Conservation (phyloP, 2,329 filamentous ascomycete genomes). For the Trichoderma sp. region DNA sequence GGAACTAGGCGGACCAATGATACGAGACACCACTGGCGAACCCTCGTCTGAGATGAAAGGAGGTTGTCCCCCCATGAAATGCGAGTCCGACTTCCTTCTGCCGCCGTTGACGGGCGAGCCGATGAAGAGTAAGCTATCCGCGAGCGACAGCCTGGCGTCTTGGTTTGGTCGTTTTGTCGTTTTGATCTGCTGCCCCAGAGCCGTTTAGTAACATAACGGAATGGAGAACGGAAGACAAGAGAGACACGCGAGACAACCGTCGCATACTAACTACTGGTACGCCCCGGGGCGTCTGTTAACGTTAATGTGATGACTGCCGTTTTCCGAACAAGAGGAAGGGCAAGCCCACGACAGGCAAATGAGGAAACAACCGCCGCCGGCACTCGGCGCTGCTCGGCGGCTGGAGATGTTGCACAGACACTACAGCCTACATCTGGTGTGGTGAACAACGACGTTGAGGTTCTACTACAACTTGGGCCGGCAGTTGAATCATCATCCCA, state of each 20-base stretch:
- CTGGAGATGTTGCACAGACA: not conserved
- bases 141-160: not conserved
- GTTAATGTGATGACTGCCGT: not conserved
- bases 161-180: not conserved
- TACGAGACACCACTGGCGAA: not conserved
- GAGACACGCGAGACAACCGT: not conserved
- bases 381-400: slow-evolving; percentile 1
- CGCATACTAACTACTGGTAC: not conserved
- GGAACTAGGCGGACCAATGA: not conserved
- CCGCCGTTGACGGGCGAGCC: not conserved
- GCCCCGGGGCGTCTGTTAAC: not conserved
- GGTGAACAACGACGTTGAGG: not conserved
- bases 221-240: not conserved
- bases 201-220: not conserved
- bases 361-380: slow-evolving; percentile 6
- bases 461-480: not conserved
- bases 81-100: not conserved
- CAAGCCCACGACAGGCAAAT: not conserved
- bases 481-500: not conserved
- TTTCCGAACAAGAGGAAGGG: not conserved
- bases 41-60: not conserved
- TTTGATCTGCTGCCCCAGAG: not conserved
- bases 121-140: not conserved
- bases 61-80: not conserved
- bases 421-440: not conserved